Percentiles rank a stretch among this genome's conserved stretches.
These are phyloP conservation scores for Cryptosporidium viatorum DNA, from an alignment of 169 alveolate genomes.

Conservation along the genomic window DNA sequence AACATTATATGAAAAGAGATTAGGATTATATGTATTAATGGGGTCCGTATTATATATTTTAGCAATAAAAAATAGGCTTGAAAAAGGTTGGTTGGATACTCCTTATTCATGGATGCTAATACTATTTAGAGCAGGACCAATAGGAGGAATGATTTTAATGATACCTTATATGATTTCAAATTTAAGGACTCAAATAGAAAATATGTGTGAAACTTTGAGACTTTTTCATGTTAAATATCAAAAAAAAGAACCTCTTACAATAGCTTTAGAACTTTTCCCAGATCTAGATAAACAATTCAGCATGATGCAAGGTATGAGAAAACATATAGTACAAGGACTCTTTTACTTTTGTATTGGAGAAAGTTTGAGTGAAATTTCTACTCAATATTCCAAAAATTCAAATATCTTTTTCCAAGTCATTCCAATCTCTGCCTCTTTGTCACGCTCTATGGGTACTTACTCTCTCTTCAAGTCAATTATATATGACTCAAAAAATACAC, in stretches of 20 bases:
- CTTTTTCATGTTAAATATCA: not conserved
- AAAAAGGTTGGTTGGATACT: conserved; percentile 54
- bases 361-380: conserved; percentile 43
- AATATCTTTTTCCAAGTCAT: not conserved
- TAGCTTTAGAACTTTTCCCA: conserved; percentile 47
- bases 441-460: conserved; percentile 28
- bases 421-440: conserved; percentile 35
- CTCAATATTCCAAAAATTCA: conserved; percentile 3
- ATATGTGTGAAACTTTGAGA: conserved; percentile 47
- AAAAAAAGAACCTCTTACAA: not conserved
- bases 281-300: conserved; percentile 25
- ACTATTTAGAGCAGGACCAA: conserved; percentile 67
- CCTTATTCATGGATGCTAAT: conserved; percentile 50
- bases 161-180: conserved; percentile 64
- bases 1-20: conserved; percentile 27
- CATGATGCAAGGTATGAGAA: conserved; percentile 15
- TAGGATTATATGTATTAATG: conserved; percentile 54
- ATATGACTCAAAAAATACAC: conserved; percentile 16
- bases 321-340: conserved; percentile 10
- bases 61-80: conserved; percentile 39
- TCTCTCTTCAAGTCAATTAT: not conserved
- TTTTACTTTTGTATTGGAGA: conserved; percentile 29
- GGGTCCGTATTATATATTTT: conserved; percentile 51
- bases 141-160: conserved; percentile 67
- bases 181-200: conserved; percentile 47